A percentile compares a stretch with the other conserved stretches of the same genome.
These are phyloP conservation scores for Rachicladosporium sp. DNA, from an alignment of 2,329 filamentous ascomycete species.

Conservation along the genomic window DNA sequence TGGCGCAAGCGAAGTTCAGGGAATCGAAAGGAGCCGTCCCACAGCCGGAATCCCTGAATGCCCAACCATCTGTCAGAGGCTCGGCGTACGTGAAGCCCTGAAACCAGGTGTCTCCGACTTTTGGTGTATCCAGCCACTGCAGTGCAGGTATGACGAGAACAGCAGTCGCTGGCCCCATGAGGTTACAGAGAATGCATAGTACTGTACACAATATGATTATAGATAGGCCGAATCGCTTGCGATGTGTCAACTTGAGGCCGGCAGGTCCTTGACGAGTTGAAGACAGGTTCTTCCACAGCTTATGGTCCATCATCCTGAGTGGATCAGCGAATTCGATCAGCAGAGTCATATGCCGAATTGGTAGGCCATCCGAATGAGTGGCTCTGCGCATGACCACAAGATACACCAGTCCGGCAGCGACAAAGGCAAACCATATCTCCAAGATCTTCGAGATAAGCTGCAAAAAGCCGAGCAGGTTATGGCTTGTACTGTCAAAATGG, in stretches of 20 bases:
- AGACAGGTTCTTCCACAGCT: conserved; percentile 11
- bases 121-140: conserved; percentile 12
- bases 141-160: conserved; percentile 18
- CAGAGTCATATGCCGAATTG: conserved; percentile 17
- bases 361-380: conserved; percentile 13
- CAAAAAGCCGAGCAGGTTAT: conserved; percentile 19
- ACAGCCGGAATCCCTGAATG: too few species aligned
- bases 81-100: too few species aligned
- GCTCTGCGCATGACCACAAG: conserved; percentile 17
- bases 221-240: too few species aligned
- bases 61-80: too few species aligned
- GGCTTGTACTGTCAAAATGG: conserved; percentile 14
- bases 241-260: too few species aligned
- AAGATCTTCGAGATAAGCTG: conserved; percentile 21
- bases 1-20: too few species aligned
- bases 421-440: conserved; percentile 22
- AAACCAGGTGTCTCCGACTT: neutral
- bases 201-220: neutral
- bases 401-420: conserved; percentile 18
- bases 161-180: conserved; percentile 22
- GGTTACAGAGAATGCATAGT: conserved; percentile 17
- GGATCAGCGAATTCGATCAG: conserved; percentile 18
- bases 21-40: too few species aligned
- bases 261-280: too few species aligned
- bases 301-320: conserved; percentile 13